phyloP scores from a whole-genome alignment of 2,329 filamentous ascomycete species.

The Teratosphaeria gauchensis region DNA sequence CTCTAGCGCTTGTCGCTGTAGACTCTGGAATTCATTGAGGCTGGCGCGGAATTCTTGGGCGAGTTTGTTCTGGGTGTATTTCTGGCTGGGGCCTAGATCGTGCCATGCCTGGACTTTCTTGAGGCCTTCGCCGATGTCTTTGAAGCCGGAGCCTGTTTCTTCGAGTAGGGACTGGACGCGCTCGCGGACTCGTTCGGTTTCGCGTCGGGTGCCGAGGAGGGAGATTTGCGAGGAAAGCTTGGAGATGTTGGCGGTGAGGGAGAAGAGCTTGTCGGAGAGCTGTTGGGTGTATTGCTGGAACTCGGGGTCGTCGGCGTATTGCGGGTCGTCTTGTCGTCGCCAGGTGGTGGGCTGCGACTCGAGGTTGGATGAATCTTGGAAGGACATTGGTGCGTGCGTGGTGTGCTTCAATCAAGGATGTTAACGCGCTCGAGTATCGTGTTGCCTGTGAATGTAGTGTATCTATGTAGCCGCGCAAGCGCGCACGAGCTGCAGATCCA shows the following conservation, averaged over 20 bases:
- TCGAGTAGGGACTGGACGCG: conserved; percentile 79
- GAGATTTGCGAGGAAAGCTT: conserved; percentile 75
- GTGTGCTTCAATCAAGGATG: not conserved
- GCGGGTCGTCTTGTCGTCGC: conserved; percentile 58
- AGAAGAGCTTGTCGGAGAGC: conserved; percentile 81
- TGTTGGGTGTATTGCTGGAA: conserved; percentile 75
- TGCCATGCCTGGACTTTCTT: conserved; percentile 77
- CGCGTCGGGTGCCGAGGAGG: conserved; percentile 78
- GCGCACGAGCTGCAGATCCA: not conserved
- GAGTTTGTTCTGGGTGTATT: conserved; percentile 91
- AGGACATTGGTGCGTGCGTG: conserved; percentile 58
- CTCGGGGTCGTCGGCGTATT: conserved; percentile 85
- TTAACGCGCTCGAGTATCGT: conserved; percentile 1
- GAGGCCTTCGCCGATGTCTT: conserved; percentile 83
- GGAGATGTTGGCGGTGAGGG: conserved; percentile 77
- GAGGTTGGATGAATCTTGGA: conserved; percentile 73
- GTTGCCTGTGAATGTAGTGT: not conserved
- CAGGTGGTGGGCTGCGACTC: conserved; percentile 66
- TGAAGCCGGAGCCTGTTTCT: conserved; percentile 77
- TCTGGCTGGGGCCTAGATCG: conserved; percentile 70
- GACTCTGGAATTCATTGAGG: conserved; percentile 78
- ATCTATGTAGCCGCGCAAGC: not conserved
- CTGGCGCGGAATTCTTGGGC: conserved; percentile 86
- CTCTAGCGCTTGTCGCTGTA: conserved; percentile 85
- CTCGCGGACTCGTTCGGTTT: conserved; percentile 84